Conservation (phyloP, 768 basidiomycete species). For the Daedaleopsis sinensis region DNA sequence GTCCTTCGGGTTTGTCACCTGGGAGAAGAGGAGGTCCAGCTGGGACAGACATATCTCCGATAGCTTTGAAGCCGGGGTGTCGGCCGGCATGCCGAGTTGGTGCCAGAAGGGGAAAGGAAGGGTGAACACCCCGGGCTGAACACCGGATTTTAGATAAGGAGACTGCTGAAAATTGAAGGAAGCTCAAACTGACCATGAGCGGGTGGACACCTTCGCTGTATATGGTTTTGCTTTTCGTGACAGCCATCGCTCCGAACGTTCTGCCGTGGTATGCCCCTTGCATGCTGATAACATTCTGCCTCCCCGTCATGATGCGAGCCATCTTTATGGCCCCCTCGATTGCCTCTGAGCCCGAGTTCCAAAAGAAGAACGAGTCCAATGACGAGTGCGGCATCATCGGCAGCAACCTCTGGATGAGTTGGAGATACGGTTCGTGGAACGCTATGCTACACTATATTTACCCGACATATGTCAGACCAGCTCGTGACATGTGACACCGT, state of each 20-base stretch:
- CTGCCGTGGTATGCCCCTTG: constrained; percentile 94
- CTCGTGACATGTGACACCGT: background rate
- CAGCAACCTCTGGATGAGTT: constrained; percentile 82
- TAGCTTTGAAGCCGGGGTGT: constrained; percentile 59
- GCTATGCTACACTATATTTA: constrained; percentile 78
- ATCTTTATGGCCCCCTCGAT: constrained; percentile 90
- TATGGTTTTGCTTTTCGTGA: constrained; percentile 93
- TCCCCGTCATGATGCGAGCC: constrained; percentile 74
- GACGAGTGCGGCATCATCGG: constrained; percentile 91
- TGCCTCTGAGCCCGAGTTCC: constrained; percentile 96
- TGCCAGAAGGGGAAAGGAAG: constrained; percentile 95
- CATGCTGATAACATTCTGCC: constrained; percentile 90
- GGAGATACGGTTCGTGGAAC: constrained; percentile 83
- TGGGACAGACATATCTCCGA: constrained; percentile 73
- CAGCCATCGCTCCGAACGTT: constrained; percentile 90
- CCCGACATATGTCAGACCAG: background rate
- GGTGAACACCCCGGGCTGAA: constrained; percentile 79
- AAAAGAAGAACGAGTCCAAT: constrained; percentile 95
- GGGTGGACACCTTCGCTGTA: constrained; percentile 82
- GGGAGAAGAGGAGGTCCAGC: constrained; percentile 74
- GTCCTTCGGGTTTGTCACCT: constrained; percentile 82
- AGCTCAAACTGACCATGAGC: constrained; percentile 65
- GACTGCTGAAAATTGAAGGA: background rate
- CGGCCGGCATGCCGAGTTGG: constrained; percentile 61
- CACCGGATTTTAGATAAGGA: background rate